These are phyloP conservation scores for Senecio squalidus DNA, from an alignment of 140 eudicot species.

Conservation along the genomic window DNA sequence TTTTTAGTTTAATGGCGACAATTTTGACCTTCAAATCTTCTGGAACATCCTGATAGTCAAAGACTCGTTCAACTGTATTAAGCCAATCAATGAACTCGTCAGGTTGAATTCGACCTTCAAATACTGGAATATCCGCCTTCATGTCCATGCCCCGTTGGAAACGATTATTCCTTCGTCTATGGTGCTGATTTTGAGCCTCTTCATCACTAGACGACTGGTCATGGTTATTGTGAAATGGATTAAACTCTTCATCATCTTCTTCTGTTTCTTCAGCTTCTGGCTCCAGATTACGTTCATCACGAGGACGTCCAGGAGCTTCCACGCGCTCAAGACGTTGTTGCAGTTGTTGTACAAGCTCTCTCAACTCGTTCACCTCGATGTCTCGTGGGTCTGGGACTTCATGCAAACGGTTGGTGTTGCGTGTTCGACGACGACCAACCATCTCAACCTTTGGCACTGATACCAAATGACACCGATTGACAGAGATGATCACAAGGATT, in stretches of 20 bases:
- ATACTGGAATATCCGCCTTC: background rate
- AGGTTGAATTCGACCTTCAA: background rate
- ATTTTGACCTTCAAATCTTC: background rate
- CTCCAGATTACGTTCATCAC: background rate
- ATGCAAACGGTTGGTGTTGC: background rate
- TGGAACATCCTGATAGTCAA: too few relatives aligned
- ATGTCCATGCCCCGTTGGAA: too few relatives aligned
- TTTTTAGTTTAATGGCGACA: background rate
- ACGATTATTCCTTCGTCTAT: too few relatives aligned
- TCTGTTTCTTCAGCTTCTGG: background rate
- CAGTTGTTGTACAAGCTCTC: too few relatives aligned
- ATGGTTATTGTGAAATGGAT: too few relatives aligned
- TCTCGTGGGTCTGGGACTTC: background rate
- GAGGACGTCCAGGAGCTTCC: too few relatives aligned
- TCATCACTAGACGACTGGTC: too few relatives aligned
- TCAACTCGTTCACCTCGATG: background rate
- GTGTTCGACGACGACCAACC: background rate
- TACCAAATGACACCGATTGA: background rate
- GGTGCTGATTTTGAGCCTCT: too few relatives aligned
- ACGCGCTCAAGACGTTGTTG: too few relatives aligned
- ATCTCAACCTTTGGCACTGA: background rate
- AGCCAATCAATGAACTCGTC: background rate
- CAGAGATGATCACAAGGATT: slow-evolving; percentile 5
- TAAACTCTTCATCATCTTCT: too few relatives aligned
- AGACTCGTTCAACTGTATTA: too few relatives aligned